Base-by-base conservation (phyloP, 306 rosid species). In the Cucumis cinereus region DNA sequence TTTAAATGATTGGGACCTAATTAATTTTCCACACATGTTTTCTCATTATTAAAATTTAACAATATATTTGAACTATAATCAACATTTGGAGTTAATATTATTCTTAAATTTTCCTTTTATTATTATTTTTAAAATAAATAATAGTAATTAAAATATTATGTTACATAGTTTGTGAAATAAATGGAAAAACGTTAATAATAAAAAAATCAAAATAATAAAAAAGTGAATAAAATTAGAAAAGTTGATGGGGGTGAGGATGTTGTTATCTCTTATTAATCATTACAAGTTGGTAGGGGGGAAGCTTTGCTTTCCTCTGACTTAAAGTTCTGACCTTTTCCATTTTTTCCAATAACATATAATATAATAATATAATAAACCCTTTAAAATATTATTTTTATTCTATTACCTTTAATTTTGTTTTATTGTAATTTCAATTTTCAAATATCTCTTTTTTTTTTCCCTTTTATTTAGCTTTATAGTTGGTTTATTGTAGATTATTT, bases 281-380 rank as follows among this genome's bases (percentile, higher is more conserved):
- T 45, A 43, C 38, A 69, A 69, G 56, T 69, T 45, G 56, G 55
- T 41, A 41, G 15, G 26, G 36, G 7, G 22, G 19, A 69, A 69
- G 56, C 74, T 69, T 69, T 69, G 54, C 56, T 69, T 69, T 69
- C 56, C 57, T 45, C 71, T 63, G 26, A 63, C 71, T 63, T 63
- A 63, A 63, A 63, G 49, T 36, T 63, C 7, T 35, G 36, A 68
- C 55, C 52, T 68, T 68, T 68, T 43, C 7, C 15, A 33, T 5
- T 67, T 67, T n/a, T 22, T 8, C 26, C 52, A 16, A 66, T 67
- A 38, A 61, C 10, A 67, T 10, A 67, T 63, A 40, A 1, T 66
- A 66, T 30, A 30, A 1, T 26, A 26, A 26, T 26, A 26, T 30
- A 62, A 30, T 62, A 30, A 45, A 45, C 0, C 1, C n/a, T n/a